Evolutionary conservation across 768 basidiomycete species (phyloP), one percentile per base, ranked within the genome.

Genomic region (Tulasnella sp.): DNA sequence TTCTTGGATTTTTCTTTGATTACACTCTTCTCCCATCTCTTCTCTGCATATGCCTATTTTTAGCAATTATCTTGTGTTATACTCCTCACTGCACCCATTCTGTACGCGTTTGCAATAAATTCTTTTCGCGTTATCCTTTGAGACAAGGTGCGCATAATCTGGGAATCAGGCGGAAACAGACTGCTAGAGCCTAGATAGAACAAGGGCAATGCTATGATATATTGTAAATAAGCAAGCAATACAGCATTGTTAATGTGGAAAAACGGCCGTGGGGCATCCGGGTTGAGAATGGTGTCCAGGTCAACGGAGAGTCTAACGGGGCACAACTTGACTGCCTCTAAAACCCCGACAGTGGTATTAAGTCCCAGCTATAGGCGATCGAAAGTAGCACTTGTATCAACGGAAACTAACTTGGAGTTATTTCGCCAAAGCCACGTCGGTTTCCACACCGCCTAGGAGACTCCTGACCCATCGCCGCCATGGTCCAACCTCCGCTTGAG

Each of bases 381-480:
- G 17, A 67, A 67, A 34, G 58, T 9, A 34, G 58, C 58, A 34
- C 58, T 5, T 4, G 58, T 67, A 34, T 31, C 19, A 19, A 31
- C 9, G 19, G 19, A 72, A 42, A 72, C 29, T 14, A 25, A 42
- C 15, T 17, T 49, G 39, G 39, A 31, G 39, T 72, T 38, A 72
- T 72, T 31, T 42, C 15, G 71, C 71, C 39, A 72, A 38, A 22
- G 45, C 71, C 39, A 39, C 31, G 45, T 72, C 42, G 40, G 71
- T 72, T 49, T 72, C 39, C 39, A 72, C 15, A 11, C 42, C 72
- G 34, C 72, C 72, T n/a, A 74, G 34, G 34, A 45, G 31, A 17
- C 36, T 74, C 38, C 52, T 25, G 52, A 74, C 36, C 72, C 72
- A 74, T 49, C 54, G 72, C n/a, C 72, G 42, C 72, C 72, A 74